These are phyloP conservation scores for Sporisorium sorghi DNA, from an alignment of 1,284 basidiomycete species.

Conservation along the genomic window DNA sequence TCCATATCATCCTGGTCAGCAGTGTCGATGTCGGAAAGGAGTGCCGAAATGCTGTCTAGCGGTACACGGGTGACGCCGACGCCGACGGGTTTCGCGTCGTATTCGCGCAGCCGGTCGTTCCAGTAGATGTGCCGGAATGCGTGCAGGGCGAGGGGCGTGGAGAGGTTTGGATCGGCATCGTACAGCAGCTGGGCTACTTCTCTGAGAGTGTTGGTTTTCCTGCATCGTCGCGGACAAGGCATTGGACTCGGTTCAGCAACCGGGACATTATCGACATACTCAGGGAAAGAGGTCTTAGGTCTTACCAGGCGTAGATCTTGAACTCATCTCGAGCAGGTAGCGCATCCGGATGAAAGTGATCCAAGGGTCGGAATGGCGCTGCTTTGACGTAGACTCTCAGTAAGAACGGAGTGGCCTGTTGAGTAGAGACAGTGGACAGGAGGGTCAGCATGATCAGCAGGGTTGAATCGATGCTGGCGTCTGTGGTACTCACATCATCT, in stretches of 20 bases:
- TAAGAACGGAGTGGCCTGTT: conserved; percentile 48
- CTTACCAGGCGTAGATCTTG: conserved; percentile 57
- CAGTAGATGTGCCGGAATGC: conserved; percentile 51
- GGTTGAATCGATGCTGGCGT: neutral
- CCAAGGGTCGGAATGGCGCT: conserved; percentile 41
- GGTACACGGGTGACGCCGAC: conserved; percentile 55
- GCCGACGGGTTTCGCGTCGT: conserved; percentile 30
- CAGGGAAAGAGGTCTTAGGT: neutral
- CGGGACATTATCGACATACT: neutral
- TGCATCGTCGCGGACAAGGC: conserved; percentile 3
- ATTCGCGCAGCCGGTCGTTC: conserved; percentile 18
- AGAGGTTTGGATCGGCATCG: conserved; percentile 46
- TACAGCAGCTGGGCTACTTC: conserved; percentile 58
- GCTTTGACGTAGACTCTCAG: conserved; percentile 38
- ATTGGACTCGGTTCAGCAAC: neutral
- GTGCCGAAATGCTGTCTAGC: conserved; percentile 17
- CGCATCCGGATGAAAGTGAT: conserved; percentile 36
- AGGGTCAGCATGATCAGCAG: neutral
- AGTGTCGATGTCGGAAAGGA: conserved; percentile 34
- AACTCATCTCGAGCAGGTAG: conserved; percentile 38
- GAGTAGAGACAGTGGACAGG: neutral
- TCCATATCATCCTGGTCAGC: conserved; percentile 11
- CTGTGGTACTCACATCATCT: conserved; percentile 36
- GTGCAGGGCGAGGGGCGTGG: conserved; percentile 48
- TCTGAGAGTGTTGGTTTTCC: conserved; percentile 60